Evolutionary conservation across 768 basidiomycete genomes (phyloP).

Genomic region (Hydnum rufescens): DNA sequence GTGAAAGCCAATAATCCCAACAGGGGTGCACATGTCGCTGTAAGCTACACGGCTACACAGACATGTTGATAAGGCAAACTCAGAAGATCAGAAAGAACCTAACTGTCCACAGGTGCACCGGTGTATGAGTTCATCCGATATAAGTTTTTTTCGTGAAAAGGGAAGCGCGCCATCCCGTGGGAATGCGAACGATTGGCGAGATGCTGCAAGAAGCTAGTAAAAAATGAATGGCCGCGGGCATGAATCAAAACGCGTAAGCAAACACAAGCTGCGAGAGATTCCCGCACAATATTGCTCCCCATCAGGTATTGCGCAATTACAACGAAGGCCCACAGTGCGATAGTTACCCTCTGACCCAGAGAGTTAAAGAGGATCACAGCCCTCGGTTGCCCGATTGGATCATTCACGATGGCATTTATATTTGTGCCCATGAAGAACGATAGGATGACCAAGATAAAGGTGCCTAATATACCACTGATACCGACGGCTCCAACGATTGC

Average conservation of each 20-base stretch:
- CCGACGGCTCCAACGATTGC: conserved; percentile 40
- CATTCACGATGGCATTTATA: conserved; percentile 24
- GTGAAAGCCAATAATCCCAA: conserved; percentile 37
- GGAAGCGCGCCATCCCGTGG: conserved; percentile 21
- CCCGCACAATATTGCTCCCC: conserved; percentile 36
- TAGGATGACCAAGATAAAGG: conserved; percentile 39
- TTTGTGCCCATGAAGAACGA: conserved; percentile 45
- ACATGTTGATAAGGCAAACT: background rate
- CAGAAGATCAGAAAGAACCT: background rate
- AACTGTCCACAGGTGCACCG: conserved; percentile 34
- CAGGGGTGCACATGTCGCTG: conserved; percentile 20
- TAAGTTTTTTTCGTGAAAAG: conserved; percentile 41
- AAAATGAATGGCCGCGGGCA: background rate
- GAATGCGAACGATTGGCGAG: background rate
- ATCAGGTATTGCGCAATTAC: conserved; percentile 35
- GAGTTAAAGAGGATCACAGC: conserved; percentile 31
- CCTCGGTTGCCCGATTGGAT: conserved; percentile 27
- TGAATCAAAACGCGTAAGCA: background rate
- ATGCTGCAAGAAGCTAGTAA: conserved; percentile 1
- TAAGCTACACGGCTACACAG: conserved; percentile 29
- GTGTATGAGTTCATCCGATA: conserved; percentile 37
- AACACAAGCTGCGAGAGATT: too few relatives aligned
- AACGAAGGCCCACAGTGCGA: conserved; percentile 36
- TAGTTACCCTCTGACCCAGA: conserved; percentile 28
- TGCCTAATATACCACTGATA: conserved; percentile 26